phyloP scores from a whole-genome alignment of 2,329 filamentous ascomycete genomes.

The Madurella fahalii region DNA sequence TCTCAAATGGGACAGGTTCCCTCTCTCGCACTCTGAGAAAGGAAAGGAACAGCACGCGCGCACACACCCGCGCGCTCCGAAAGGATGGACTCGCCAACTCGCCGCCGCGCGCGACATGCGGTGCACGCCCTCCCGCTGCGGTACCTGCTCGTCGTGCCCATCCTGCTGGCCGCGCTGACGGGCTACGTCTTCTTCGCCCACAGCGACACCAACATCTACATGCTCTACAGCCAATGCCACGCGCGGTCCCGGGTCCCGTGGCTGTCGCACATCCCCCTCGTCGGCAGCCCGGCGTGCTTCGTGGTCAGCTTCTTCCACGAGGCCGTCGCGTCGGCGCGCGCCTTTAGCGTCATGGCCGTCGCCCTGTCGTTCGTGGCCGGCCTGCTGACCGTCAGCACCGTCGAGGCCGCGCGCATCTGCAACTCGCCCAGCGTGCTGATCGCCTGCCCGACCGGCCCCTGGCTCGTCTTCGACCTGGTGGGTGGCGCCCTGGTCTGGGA shows the following conservation, averaged over 20 bases:
- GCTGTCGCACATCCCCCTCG: conserved; percentile 41
- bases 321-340: conserved; percentile 38
- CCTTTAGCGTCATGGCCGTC: conserved; percentile 38
- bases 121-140: conserved; percentile 51
- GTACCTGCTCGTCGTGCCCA: conserved; percentile 48
- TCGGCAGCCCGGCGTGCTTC: conserved; percentile 47
- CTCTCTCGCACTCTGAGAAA: too few species aligned
- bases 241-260: conserved; percentile 42
- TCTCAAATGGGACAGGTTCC: too few species aligned
- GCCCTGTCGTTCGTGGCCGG: conserved; percentile 44
- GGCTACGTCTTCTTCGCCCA: conserved; percentile 40
- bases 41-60: too few species aligned
- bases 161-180: conserved; percentile 44
- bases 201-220: conserved; percentile 47
- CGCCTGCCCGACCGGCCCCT: conserved; percentile 34
- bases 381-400: conserved; percentile 45
- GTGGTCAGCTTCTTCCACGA: conserved; percentile 47
- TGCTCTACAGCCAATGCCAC: conserved; percentile 53
- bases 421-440: conserved; percentile 32
- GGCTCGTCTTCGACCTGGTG: conserved; percentile 46
- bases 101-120: conserved; percentile 34
- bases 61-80: too few species aligned
- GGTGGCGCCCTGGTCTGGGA: conserved; percentile 51
- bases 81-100: too few species aligned
- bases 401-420: conserved; percentile 46